These are phyloP conservation scores for Hypholoma sublateritium DNA, from an alignment of 768 basidiomycete genomes.

Conservation along the genomic window DNA sequence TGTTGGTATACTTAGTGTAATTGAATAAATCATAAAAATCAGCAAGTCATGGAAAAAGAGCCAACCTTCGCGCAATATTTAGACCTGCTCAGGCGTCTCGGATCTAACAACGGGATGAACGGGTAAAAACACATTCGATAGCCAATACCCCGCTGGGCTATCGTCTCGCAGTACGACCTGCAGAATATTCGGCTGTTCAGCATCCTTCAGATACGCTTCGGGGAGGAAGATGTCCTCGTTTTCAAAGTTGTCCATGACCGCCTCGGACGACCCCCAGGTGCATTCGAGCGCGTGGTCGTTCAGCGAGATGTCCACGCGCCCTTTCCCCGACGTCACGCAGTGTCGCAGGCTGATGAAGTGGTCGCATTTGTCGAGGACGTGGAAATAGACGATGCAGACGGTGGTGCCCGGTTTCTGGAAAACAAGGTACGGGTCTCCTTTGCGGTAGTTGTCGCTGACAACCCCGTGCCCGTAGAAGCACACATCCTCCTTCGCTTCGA, in stretches of 20 bases:
- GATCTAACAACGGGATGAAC: not conserved
- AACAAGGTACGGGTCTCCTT: conserved; percentile 5
- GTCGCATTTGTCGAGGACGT: not conserved
- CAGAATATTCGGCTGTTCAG: not conserved
- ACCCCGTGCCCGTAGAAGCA: not conserved
- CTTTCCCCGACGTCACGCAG: conserved; percentile 2
- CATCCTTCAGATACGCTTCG: not conserved
- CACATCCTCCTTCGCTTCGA: not conserved
- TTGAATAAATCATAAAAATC: no score
- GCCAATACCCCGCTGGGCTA: conserved; percentile 3
- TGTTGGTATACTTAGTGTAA: no score
- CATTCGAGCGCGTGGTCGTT: conserved; percentile 2
- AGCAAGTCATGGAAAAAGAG: no score
- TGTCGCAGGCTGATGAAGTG: conserved; percentile 3
- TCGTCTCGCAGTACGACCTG: not conserved
- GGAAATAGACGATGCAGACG: conserved; percentile 2
- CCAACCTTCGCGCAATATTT: no score
- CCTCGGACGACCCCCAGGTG: conserved; percentile 2
- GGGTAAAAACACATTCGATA: conserved; percentile 3
- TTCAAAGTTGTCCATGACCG: not conserved
- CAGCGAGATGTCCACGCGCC: not conserved
- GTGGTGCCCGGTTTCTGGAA: not conserved
- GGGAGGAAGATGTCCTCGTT: conserved; percentile 6
- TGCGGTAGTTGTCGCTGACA: conserved; percentile 3
- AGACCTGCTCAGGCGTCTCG: no score